Evolutionary conservation across 768 basidiomycete genomes (phyloP).

Genomic region (Mycena leptocephala): DNA sequence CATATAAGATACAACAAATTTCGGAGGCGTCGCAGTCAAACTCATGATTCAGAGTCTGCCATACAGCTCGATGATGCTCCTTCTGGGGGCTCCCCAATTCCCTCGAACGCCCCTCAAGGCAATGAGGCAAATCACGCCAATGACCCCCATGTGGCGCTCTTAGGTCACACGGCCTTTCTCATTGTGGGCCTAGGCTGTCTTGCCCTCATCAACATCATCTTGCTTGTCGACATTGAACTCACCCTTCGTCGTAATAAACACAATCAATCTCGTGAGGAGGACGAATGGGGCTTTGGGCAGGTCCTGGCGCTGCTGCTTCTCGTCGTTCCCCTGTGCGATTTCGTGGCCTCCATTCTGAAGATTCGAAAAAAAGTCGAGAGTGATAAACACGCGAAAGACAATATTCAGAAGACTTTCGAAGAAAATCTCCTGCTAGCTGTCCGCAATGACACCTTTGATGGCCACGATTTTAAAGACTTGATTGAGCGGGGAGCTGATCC

Average conservation of each 20-base stretch:
- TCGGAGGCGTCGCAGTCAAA: not conserved
- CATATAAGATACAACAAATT: not conserved
- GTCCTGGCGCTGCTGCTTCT: constrained; percentile 4
- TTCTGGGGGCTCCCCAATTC: too few relatives aligned
- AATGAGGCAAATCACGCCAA: too few relatives aligned
- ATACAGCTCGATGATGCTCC: not conserved
- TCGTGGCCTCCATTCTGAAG: not conserved
- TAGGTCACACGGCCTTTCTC: not conserved
- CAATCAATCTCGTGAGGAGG: not conserved
- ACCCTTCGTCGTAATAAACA: not conserved
- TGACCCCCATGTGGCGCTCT: too few relatives aligned
- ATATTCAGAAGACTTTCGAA: not conserved
- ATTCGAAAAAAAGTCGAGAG: too few relatives aligned
- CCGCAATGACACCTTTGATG: not conserved
- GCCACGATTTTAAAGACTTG: not conserved
- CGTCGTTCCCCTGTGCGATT: not conserved
- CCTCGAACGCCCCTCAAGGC: too few relatives aligned
- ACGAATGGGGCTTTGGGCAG: constrained; percentile 10
- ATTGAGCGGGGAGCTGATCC: constrained; percentile 5
- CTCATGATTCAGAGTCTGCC: not conserved
- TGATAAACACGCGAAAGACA: not conserved
- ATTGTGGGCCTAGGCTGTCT: not conserved
- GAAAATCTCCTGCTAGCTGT: not conserved
- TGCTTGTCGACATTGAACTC: constrained; percentile 5
- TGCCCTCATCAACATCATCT: not conserved